A percentile compares a stretch with the other conserved stretches of the same genome.
These are phyloP conservation scores for Parmales sp. DNA, from an alignment of 108 stramenopile genomes.

Conservation along the genomic window DNA sequence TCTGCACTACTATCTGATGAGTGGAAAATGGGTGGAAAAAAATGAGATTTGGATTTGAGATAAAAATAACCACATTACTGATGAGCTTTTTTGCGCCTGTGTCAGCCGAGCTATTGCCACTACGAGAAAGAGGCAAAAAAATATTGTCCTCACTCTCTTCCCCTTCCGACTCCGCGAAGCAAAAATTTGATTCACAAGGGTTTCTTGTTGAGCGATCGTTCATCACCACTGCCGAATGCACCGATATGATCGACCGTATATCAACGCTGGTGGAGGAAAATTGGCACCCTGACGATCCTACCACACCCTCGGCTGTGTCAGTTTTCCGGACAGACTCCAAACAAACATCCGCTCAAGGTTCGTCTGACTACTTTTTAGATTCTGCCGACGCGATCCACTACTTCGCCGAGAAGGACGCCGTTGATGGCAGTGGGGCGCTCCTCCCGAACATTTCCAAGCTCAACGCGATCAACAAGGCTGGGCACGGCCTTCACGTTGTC, in stretches of 20 bases:
- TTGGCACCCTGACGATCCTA: slow-evolving; percentile 42
- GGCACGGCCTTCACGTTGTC: slow-evolving; percentile 67
- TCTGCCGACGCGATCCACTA: slow-evolving; percentile 56
- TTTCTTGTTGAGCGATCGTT: slow-evolving; percentile 1
- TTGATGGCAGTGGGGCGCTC: not conserved
- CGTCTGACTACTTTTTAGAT: slow-evolving; percentile 73
- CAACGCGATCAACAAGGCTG: slow-evolving; percentile 73
- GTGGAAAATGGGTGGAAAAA: too few relatives aligned
- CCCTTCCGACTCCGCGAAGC: too few relatives aligned
- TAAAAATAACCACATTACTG: too few relatives aligned
- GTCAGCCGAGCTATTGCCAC: too few relatives aligned
- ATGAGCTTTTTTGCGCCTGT: too few relatives aligned
- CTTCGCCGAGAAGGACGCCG: slow-evolving; percentile 71
- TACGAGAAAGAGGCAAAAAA: too few relatives aligned
- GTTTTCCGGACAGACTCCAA: slow-evolving; percentile 66
- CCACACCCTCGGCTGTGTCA: slow-evolving; percentile 13
- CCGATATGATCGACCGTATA: slow-evolving; percentile 56
- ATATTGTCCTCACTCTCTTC: too few relatives aligned
- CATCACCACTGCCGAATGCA: slow-evolving; percentile 20
- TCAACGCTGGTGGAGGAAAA: slow-evolving; percentile 31
- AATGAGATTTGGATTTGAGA: too few relatives aligned
- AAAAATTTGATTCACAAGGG: not conserved
- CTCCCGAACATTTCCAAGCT: slow-evolving; percentile 32
- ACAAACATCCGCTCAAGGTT: slow-evolving; percentile 56
- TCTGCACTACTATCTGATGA: too few relatives aligned